Evolutionary conservation across 306 rosid genomes (phyloP).

Genomic region (Heteromeles arbutifolia): DNA sequence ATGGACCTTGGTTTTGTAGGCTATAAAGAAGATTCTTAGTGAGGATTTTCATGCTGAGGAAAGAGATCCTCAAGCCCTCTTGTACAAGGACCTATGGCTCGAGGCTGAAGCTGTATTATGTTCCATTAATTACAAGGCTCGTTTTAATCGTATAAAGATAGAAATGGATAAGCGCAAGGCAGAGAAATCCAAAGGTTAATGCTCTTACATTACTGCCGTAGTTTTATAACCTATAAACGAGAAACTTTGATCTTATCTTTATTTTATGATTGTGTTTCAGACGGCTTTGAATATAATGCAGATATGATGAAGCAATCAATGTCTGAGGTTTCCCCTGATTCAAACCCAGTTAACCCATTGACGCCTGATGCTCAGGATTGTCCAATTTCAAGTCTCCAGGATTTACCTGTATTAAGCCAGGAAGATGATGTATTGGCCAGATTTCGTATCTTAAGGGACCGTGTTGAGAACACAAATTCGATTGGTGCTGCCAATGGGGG

Average conservation of each 20-base stretch:
- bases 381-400: slow-evolving; percentile 22
- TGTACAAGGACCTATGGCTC: slow-evolving; percentile 86
- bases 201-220: background rate
- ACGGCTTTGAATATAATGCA: slow-evolving; percentile 23
- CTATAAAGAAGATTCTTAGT: slow-evolving; percentile 59
- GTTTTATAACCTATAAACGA: background rate
- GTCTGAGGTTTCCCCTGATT: slow-evolving; percentile 24
- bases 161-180: slow-evolving; percentile 55
- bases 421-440: slow-evolving; percentile 37
- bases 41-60: slow-evolving; percentile 59
- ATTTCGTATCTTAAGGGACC: slow-evolving; percentile 29
- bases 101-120: slow-evolving; percentile 95
- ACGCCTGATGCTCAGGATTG: slow-evolving; percentile 28
- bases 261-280: slow-evolving; percentile 20
- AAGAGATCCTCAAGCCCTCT: slow-evolving; percentile 39
- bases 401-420: slow-evolving; percentile 14
- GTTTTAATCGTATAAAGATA: slow-evolving; percentile 55
- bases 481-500: slow-evolving; percentile 5
- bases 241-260: slow-evolving; percentile 1
- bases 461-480: slow-evolving; percentile 15
- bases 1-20: slow-evolving; percentile 40
- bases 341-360: slow-evolving; percentile 24
- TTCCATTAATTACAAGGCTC: slow-evolving; percentile 59
- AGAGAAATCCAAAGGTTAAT: slow-evolving; percentile 44
- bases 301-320: slow-evolving; percentile 30